Base-by-base conservation (phyloP, 495 filamentous ascomycete species). In the Penicillium diatomitis region DNA sequence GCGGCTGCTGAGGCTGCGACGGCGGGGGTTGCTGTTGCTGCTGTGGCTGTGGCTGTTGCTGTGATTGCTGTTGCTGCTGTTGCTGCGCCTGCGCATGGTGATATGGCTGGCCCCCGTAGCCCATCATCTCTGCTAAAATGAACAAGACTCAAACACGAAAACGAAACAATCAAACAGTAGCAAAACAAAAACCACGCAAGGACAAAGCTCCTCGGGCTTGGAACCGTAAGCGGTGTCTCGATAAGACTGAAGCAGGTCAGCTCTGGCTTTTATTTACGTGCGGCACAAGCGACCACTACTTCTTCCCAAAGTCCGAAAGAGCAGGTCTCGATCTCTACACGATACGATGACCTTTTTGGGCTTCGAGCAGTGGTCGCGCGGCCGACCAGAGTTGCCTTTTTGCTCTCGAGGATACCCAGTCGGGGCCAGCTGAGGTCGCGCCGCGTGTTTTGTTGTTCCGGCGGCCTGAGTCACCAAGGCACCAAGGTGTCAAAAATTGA, bases 21-120 rank as follows among this genome's bases (percentile, higher is more conserved):
- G 51, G 52, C 34, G 54, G 60, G 8, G 65, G 65, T 35, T 65
- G 65, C 20, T 51, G 53, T 6, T 59, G 66, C 5, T 57, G 56
- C 38, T 52, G 40, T 20, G 52, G 40, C 43, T 58, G 57, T 20
- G 52, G 40, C 43, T 58, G 57, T 20, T 20, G 20, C 20, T 20
- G 20, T 20, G 20, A 20, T 20, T 20, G 53, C 6, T 59, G 66
- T 6, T 57, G 56, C 38, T 52, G 40, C 27, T 59, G 40, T 12
- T 59, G 59, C 49, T 63, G 60, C 31, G 52, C 43, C 43, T 58
- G 57, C 32, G 62, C 61, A 42, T 56, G 60, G 41, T 65, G 62
- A 34, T 66, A 67, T 9, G 58, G 53, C 46, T 64, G 63, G 47
- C 65, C 62, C 42, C 62, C 62, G 55, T 68, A 71, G 43, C 58